phyloP scores from a whole-genome alignment of 1,284 basidiomycete species.

The Rhodotorula sp. region DNA sequence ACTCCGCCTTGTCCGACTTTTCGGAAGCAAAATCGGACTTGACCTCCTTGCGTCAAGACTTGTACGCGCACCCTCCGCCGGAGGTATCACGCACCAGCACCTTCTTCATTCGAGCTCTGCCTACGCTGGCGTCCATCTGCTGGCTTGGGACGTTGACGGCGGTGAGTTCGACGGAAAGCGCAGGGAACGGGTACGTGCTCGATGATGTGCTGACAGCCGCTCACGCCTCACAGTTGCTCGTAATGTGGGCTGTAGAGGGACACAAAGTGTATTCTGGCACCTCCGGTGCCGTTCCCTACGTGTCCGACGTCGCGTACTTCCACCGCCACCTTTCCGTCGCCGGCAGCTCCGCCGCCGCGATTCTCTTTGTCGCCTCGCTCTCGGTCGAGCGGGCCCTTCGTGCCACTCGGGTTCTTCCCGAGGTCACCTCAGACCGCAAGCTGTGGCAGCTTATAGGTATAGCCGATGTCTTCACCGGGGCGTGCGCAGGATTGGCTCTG shows the following conservation, averaged over 20 bases:
- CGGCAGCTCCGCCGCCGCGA: conserved; percentile 3
- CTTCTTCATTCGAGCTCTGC: background rate
- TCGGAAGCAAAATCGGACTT: too few species aligned
- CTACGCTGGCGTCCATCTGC: background rate
- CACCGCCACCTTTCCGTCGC: conserved; percentile 8
- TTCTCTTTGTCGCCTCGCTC: conserved; percentile 7
- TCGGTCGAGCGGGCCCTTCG: conserved; percentile 18
- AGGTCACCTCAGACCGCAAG: conserved; percentile 17
- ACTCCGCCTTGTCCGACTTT: too few species aligned
- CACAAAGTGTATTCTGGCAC: background rate
- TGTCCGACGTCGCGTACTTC: conserved; percentile 8
- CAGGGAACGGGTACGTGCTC: too few species aligned
- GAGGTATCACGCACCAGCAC: background rate
- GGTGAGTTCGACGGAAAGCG: background rate
- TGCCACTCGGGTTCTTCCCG: conserved; percentile 12
- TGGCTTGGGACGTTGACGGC: background rate
- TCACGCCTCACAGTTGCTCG: background rate
- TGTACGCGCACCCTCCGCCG: too few species aligned
- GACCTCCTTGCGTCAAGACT: background rate
- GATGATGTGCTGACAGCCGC: background rate
- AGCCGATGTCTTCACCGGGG: conserved; percentile 7
- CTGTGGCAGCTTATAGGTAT: conserved; percentile 15
- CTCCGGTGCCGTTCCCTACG: conserved; percentile 1
- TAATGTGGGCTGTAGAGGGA: background rate
- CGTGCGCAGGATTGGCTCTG: background rate